These are phyloP conservation scores for Aspergillus wentii DNA, from an alignment of 495 filamentous ascomycete genomes.

Conservation along the genomic window DNA sequence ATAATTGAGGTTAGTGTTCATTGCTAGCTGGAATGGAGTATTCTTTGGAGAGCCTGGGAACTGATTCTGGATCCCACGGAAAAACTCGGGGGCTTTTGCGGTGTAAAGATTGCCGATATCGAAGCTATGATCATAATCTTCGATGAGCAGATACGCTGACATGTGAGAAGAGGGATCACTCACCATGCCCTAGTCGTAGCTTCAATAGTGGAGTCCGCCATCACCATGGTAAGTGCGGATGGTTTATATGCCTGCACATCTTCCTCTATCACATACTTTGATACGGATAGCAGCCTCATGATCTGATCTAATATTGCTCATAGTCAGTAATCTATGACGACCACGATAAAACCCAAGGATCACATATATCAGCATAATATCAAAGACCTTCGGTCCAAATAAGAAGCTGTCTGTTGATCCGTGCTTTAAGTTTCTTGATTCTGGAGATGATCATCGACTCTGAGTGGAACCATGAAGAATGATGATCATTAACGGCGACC, in stretches of 20 bases:
- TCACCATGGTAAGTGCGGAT: conserved; percentile 11
- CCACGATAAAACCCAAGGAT: too few species aligned
- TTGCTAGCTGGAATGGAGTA: conserved; percentile 34
- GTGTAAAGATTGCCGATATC: conserved; percentile 12
- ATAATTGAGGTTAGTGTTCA: conserved; percentile 21
- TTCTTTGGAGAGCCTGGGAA: conserved; percentile 19
- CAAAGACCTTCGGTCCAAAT: too few species aligned
- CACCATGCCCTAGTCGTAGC: conserved; percentile 14
- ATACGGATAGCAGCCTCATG: conserved; percentile 8
- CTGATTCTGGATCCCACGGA: conserved; percentile 18
- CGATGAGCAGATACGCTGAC: neutral
- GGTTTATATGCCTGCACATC: conserved; percentile 13
- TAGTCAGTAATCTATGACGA: too few species aligned
- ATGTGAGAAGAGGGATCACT: too few species aligned
- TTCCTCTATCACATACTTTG: conserved; percentile 9
- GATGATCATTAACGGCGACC: too few species aligned
- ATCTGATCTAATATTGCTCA: conserved; percentile 14
- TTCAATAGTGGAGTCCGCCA: conserved; percentile 12
- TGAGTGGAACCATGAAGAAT: too few species aligned
- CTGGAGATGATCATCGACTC: too few species aligned
- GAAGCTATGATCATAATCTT: too few species aligned
- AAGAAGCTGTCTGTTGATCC: too few species aligned
- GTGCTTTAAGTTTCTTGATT: too few species aligned
- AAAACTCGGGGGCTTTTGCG: conserved; percentile 19
- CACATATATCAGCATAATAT: too few species aligned